These are phyloP conservation scores for Coemansia sp. DNA, from an alignment of 192 early-diverging fungal species.

Conservation along the genomic window DNA sequence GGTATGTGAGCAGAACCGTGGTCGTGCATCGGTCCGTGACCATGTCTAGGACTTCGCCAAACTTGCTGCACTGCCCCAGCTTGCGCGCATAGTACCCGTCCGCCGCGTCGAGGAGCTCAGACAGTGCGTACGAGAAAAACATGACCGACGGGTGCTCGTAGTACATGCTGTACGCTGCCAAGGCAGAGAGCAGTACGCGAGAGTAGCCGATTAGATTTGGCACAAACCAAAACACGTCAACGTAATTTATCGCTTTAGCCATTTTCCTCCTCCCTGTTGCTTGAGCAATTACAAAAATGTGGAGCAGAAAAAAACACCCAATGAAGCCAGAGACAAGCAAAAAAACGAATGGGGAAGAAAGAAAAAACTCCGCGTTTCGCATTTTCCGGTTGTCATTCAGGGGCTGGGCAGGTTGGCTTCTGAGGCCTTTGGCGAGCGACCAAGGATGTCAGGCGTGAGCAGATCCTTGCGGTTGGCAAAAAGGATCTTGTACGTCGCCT, in stretches of 20 bases:
- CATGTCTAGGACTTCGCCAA: slow-evolving; percentile 98
- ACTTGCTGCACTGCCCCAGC: slow-evolving; percentile 90
- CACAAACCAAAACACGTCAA: slow-evolving; percentile 40
- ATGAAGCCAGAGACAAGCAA: not conserved
- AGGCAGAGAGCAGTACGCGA: slow-evolving; percentile 73
- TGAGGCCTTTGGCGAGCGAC: slow-evolving; percentile 13
- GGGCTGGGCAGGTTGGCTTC: slow-evolving; percentile 27
- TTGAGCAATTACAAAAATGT: slow-evolving; percentile 66
- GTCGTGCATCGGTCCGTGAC: slow-evolving; percentile 96
- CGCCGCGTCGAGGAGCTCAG: slow-evolving; percentile 89
- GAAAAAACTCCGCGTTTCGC: not conserved
- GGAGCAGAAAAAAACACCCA: slow-evolving; percentile 32
- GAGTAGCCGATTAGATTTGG: slow-evolving; percentile 70
- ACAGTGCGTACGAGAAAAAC: slow-evolving; percentile 77
- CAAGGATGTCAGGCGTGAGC: slow-evolving; percentile 40
- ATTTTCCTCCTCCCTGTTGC: slow-evolving; percentile 70
- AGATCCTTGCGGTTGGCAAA: slow-evolving; percentile 60
- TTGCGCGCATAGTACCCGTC: slow-evolving; percentile 95
- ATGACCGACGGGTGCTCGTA: slow-evolving; percentile 62
- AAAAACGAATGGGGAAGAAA: not conserved
- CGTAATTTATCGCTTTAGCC: slow-evolving; percentile 18
- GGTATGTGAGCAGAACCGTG: slow-evolving; percentile 83
- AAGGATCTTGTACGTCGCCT: slow-evolving; percentile 74
- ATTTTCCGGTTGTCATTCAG: not conserved
- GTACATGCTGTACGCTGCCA: slow-evolving; percentile 77